phyloP scores from a whole-genome alignment of 768 basidiomycete genomes.

The Mycena pura region DNA sequence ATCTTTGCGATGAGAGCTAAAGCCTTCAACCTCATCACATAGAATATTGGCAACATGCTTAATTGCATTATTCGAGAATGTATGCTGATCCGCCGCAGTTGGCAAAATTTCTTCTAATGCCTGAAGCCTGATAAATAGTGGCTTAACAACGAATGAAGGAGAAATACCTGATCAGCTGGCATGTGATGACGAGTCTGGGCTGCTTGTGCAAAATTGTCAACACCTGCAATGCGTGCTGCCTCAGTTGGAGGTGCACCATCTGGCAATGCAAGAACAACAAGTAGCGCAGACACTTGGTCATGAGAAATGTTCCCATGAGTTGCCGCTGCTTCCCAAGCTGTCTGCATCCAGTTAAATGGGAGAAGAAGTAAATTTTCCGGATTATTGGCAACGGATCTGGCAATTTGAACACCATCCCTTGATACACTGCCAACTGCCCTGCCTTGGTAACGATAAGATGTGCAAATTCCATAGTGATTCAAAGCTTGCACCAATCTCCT shows the following conservation, averaged over 20 bases:
- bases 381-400: conserved; percentile 22
- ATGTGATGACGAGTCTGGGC: background rate
- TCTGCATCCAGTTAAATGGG: conserved; percentile 31
- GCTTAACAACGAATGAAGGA: too few relatives aligned
- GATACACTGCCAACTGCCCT: conserved; percentile 16
- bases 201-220: background rate
- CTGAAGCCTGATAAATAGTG: too few relatives aligned
- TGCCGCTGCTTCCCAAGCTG: conserved; percentile 22
- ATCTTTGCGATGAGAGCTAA: background rate
- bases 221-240: background rate
- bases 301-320: conserved; percentile 19
- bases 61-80: background rate
- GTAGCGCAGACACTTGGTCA: conserved; percentile 31
- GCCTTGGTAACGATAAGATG: conserved; percentile 18
- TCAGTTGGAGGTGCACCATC: background rate
- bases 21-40: background rate
- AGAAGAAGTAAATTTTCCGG: conserved; percentile 25
- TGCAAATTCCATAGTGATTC: conserved; percentile 25
- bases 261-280: conserved; percentile 17
- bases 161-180: background rate
- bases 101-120: too few relatives aligned
- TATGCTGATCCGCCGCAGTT: too few relatives aligned
- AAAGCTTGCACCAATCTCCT: conserved; percentile 24
- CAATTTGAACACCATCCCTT: conserved; percentile 2
- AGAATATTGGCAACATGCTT: conserved; percentile 4